These are phyloP conservation scores for Chalciporus chontae DNA, from an alignment of 768 basidiomycete genomes.

Conservation along the genomic window DNA sequence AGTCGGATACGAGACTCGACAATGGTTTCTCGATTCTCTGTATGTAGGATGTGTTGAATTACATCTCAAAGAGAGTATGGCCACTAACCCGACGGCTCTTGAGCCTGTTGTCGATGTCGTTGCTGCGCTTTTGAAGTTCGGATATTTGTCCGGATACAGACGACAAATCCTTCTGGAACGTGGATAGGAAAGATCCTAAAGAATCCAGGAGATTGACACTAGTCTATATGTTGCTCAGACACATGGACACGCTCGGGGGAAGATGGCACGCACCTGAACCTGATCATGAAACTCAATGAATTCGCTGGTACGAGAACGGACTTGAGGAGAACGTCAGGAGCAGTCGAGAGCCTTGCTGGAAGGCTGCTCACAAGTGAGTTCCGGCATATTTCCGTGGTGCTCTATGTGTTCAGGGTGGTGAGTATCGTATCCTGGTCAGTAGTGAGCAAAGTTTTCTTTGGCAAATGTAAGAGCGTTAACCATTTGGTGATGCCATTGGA, in stretches of 20 bases:
- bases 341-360: not conserved
- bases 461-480: not conserved
- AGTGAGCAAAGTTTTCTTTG: not conserved
- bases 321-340: conserved; percentile 18
- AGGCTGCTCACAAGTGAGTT: conserved; percentile 16
- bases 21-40: conserved; percentile 90
- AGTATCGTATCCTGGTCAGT: conserved; percentile 7
- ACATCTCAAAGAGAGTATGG: not conserved
- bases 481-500: conserved; percentile 15
- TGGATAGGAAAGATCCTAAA: conserved; percentile 87
- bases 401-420: not conserved
- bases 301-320: conserved; percentile 48
- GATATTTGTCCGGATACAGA: conserved; percentile 96
- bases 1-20: conserved; percentile 71
- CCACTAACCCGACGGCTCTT: conserved; percentile 75
- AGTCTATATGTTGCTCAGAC: conserved; percentile 47
- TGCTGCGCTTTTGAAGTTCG: conserved; percentile 86
- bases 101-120: conserved; percentile 84
- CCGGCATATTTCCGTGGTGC: not conserved
- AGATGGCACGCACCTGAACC: conserved; percentile 58
- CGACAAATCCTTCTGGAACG: conserved; percentile 91
- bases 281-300: conserved; percentile 90
- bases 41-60: conserved; percentile 1
- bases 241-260: not conserved
- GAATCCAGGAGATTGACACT: conserved; percentile 84